Evolutionary conservation across 345 rosid genomes (phyloP), one percentile per base, ranked within the genome.

Genomic region (Hirschfeldia incana): DNA sequence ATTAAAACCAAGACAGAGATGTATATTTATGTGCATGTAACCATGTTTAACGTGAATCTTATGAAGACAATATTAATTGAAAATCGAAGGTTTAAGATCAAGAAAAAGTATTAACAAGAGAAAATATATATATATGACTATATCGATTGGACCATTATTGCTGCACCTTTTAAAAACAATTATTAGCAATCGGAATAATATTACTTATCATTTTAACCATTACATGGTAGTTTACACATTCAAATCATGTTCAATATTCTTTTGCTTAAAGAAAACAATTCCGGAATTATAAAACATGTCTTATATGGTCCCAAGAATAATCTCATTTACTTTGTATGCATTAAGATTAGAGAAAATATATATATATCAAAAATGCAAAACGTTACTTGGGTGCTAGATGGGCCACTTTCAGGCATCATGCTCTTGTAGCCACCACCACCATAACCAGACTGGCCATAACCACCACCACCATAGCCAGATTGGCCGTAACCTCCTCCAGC

Each of bases 311-410:
- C 13, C 33, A 58, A 67, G n/a, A 67, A 42, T 6, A 42, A 10
- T 57, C 42, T 55, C 32, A 39, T 60, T 6, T 49, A 32, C 6
- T 61, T 44, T 28, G 34, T 36, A 63, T 13, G 12, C 67, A 65
- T 65, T 5, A 33, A 63, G 58, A 27, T 11, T 34, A 37, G 33
- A 21, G 39, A 77, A 30, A 8, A 67, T 32, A 36, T 66, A 36
- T 36, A 36, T 36, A 10, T 17, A 67, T 58, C 3, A 10, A 39
- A 12, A 21, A 68, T 2, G 7, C 15, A 39, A 69, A 28, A 67
- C 15, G 11, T 70, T 75, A 80, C 83, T 76, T 80, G 80, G 34
- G 80, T 80, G 7, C 7, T 70, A 70, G 80, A 75, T 57, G 80
- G 80, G 64, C 83, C 83, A 63, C 34, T 57, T 39, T 75, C 83